These are phyloP conservation scores for Ananas comosus DNA, from an alignment of 176 grass and related monocot genomes.

Conservation along the genomic window DNA sequence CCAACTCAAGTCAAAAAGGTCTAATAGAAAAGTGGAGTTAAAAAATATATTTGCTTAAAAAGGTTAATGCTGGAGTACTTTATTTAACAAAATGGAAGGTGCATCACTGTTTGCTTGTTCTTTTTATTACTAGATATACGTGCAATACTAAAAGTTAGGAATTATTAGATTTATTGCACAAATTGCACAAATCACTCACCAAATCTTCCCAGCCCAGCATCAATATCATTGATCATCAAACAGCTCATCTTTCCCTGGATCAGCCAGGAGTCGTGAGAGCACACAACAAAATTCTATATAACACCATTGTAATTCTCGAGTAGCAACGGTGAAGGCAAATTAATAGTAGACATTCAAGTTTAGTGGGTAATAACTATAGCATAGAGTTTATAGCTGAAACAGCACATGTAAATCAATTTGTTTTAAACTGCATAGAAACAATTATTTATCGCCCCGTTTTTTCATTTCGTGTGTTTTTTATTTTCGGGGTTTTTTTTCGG, in stretches of 20 bases:
- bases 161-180: not conserved
- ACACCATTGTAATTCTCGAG: not conserved
- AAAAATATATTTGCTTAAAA: not conserved
- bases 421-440: too few species aligned
- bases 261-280: not conserved
- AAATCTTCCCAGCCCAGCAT: conserved; percentile 96
- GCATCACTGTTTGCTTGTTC: not conserved
- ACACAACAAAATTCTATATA: not conserved
- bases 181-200: conserved; percentile 38
- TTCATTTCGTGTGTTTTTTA: too few species aligned
- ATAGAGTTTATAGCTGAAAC: not conserved
- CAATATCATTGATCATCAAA: conserved; percentile 98
- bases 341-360: not conserved
- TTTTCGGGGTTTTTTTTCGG: too few species aligned
- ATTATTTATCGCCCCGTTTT: too few species aligned
- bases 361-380: not conserved
- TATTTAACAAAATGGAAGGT: not conserved
- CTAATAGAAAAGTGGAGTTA: not conserved
- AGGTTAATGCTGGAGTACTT: not conserved
- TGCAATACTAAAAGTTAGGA: not conserved
- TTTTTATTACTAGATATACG: not conserved
- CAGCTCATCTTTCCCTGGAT: conserved; percentile 90
- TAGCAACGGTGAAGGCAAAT: not conserved
- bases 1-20: not conserved
- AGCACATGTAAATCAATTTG: too few species aligned